Conservation (phyloP, 176 grass and related monocot genomes). For the Sorghum bicolor region DNA sequence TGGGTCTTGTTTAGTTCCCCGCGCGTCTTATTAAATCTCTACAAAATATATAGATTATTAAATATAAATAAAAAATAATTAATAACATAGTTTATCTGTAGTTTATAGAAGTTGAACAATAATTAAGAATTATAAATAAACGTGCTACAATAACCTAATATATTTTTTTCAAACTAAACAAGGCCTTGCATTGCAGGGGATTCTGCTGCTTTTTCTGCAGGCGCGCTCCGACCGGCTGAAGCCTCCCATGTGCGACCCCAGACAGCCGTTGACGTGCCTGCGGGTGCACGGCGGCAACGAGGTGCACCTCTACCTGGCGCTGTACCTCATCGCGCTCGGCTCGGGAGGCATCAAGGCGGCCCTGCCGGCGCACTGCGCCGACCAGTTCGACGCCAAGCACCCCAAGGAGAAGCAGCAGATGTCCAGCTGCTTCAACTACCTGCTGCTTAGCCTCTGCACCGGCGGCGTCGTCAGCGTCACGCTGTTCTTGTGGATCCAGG, state of each 20-base stretch:
- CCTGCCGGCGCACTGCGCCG: slow-evolving; percentile 62
- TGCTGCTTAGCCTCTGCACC: slow-evolving; percentile 48
- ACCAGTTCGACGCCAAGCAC: slow-evolving; percentile 73
- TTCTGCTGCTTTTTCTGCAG: slow-evolving; percentile 63
- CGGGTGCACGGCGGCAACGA: slow-evolving; percentile 32
- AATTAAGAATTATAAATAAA: too few species aligned
- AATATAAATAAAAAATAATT: too few species aligned
- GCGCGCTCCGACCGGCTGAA: slow-evolving; percentile 39
- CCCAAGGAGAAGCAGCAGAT: slow-evolving; percentile 46
- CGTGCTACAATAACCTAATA: too few species aligned
- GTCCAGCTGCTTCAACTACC: slow-evolving; percentile 91
- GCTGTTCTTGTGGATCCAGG: slow-evolving; percentile 59
- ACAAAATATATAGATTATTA: too few species aligned
- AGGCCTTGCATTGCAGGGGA: slow-evolving; percentile 46
- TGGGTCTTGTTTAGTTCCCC: too few species aligned
- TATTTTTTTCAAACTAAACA: too few species aligned
- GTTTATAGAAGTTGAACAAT: too few species aligned
- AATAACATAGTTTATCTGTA: too few species aligned
- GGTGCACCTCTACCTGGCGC: slow-evolving; percentile 36
- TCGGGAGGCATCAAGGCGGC: slow-evolving; percentile 66
- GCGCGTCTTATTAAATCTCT: too few species aligned
- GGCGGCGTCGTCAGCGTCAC: slow-evolving; percentile 60
- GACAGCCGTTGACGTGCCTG: slow-evolving; percentile 1
- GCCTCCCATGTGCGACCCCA: slow-evolving; percentile 11
- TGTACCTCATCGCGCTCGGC: slow-evolving; percentile 66